phyloP scores from a whole-genome alignment of 179 eudicot genomes.

The Silene noctiflora region DNA sequence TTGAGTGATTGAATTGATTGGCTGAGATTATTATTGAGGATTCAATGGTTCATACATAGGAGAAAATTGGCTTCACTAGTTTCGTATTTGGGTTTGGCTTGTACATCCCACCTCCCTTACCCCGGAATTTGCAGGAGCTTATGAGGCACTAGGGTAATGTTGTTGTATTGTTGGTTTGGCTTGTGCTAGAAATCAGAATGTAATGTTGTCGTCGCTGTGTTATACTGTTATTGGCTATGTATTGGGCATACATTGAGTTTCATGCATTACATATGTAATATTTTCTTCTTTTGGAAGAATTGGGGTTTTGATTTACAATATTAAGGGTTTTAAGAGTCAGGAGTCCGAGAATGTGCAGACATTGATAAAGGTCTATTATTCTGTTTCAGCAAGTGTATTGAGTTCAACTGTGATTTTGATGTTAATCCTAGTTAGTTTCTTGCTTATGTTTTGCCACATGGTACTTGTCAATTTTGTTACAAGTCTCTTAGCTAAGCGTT shows the following conservation, averaged over 20 bases:
- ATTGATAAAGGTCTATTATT: constrained; percentile 2
- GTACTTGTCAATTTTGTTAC: not conserved
- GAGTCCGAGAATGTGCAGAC: not conserved
- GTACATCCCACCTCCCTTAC: too few species aligned
- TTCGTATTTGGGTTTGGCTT: not conserved
- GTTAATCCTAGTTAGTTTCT: not conserved
- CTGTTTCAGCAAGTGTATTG: not conserved
- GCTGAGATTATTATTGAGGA: not conserved
- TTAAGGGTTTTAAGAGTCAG: not conserved
- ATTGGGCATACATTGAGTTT: not conserved
- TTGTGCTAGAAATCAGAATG: not conserved
- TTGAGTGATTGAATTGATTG: not conserved
- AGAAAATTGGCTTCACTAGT: not conserved
- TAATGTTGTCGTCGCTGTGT: not conserved
- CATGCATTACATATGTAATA: not conserved
- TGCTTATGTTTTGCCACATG: not conserved
- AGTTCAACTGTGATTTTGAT: not conserved
- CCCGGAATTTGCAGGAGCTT: too few species aligned
- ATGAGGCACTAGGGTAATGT: too few species aligned
- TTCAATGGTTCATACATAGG: not conserved
- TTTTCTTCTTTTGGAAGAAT: not conserved
- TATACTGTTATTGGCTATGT: not conserved
- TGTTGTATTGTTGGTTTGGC: too few species aligned
- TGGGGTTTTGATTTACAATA: not conserved
- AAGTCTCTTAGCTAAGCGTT: not conserved